These are phyloP conservation scores for Furcasterigmium sp. DNA, from an alignment of 2,329 filamentous ascomycete genomes.

Conservation along the genomic window DNA sequence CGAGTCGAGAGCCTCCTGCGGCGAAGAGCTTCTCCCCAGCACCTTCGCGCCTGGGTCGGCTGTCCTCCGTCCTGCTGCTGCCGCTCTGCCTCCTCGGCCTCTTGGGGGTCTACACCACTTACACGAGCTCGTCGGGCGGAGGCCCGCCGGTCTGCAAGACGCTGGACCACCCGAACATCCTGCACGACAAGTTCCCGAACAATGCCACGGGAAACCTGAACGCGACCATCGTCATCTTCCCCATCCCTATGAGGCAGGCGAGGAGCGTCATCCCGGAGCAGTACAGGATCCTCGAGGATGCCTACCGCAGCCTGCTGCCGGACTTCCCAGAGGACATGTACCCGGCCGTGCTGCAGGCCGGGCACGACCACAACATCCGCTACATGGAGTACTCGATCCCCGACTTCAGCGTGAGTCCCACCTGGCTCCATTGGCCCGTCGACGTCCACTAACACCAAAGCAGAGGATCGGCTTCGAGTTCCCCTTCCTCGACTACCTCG, in stretches of 20 bases:
- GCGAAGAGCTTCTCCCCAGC: neutral
- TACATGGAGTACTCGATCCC: slow-evolving; percentile 30
- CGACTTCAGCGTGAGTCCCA: slow-evolving; percentile 40
- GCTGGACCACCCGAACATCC: slow-evolving; percentile 31
- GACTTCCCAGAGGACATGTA: slow-evolving; percentile 46
- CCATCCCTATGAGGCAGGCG: slow-evolving; percentile 41
- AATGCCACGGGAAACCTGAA: slow-evolving; percentile 49
- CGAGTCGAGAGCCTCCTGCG: too few species aligned
- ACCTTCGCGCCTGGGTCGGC: neutral
- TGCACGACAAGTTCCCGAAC: slow-evolving; percentile 38
- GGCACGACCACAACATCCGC: slow-evolving; percentile 46
- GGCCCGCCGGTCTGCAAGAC: slow-evolving; percentile 7
- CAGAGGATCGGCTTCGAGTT: slow-evolving; percentile 48
- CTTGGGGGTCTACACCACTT: slow-evolving; percentile 5
- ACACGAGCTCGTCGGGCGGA: slow-evolving; percentile 5
- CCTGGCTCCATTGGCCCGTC: neutral
- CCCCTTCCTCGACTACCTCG: slow-evolving; percentile 48
- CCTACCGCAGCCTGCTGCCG: slow-evolving; percentile 40
- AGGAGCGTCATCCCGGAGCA: slow-evolving; percentile 40
- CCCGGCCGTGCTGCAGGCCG: slow-evolving; percentile 43
- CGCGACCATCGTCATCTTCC: slow-evolving; percentile 44
- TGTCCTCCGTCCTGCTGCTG: slow-evolving; percentile 5
- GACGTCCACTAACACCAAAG: neutral
- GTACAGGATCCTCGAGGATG: slow-evolving; percentile 44
- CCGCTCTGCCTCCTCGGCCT: slow-evolving; percentile 8